Percentiles rank a stretch among this genome's conserved stretches.
Conservation (phyloP, 257 asterid genomes). For the Datura wrightii region DNA sequence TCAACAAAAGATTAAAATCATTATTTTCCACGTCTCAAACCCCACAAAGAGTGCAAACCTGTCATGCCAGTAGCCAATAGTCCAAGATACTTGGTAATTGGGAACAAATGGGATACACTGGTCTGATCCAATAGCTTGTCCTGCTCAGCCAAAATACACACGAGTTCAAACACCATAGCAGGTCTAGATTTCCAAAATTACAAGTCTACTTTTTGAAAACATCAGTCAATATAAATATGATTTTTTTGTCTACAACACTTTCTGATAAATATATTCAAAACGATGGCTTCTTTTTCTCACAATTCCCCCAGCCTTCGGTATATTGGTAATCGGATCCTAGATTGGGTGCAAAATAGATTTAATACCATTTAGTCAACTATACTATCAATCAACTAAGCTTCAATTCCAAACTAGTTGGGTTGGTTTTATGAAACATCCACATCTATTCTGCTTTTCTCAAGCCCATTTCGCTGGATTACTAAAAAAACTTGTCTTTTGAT, state of each 20-base stretch:
- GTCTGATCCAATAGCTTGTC: conserved; percentile 98
- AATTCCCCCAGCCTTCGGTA: background rate
- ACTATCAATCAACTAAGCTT: background rate
- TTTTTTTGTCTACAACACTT: background rate
- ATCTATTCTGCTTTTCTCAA: background rate
- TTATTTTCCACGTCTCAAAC: background rate
- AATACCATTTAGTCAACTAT: background rate
- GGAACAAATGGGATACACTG: conserved; percentile 89
- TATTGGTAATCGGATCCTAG: background rate
- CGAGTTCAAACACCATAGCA: conserved; percentile 25
- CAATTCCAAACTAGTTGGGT: background rate
- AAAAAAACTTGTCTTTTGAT: background rate
- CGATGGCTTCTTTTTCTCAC: background rate
- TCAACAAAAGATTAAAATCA: background rate
- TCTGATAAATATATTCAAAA: background rate
- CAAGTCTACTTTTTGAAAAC: background rate
- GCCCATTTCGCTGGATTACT: background rate
- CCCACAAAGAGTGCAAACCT: conserved; percentile 49
- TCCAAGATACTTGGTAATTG: conserved; percentile 82
- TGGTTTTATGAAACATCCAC: background rate
- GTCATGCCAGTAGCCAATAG: conserved; percentile 95
- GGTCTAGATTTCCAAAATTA: background rate
- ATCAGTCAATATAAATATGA: background rate
- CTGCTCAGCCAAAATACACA: conserved; percentile 50
- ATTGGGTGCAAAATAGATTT: background rate